A percentile compares a stretch with the other conserved stretches of the same genome.
These are phyloP conservation scores for Euphorbia pulcherrima DNA, from an alignment of 345 rosid species.

Conservation along the genomic window DNA sequence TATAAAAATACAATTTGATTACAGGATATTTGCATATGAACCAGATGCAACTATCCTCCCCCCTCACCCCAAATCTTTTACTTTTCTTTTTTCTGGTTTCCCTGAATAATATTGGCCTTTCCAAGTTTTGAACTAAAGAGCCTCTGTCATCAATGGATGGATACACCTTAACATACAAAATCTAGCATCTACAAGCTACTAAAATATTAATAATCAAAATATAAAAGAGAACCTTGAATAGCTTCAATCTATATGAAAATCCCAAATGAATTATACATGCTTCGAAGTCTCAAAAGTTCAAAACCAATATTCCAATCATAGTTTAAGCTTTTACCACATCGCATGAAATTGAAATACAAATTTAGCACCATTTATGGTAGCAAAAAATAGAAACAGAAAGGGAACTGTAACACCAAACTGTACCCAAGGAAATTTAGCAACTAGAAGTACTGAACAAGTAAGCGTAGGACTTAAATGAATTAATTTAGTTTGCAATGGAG, in stretches of 20 bases:
- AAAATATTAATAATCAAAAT: neutral
- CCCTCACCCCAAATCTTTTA: neutral
- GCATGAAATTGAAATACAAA: neutral
- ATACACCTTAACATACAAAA: neutral
- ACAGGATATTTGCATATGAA: constrained; percentile 4
- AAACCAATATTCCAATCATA: neutral
- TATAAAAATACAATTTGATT: neutral
- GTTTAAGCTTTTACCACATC: neutral
- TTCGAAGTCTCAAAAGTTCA: neutral
- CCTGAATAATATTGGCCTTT: neutral
- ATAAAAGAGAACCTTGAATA: neutral
- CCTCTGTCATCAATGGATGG: neutral
- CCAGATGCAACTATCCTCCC: neutral
- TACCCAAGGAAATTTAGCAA: neutral
- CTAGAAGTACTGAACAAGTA: neutral
- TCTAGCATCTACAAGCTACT: neutral
- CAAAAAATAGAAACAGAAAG: neutral
- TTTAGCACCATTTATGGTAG: neutral
- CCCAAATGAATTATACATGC: neutral
- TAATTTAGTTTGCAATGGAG: constrained; percentile 1
- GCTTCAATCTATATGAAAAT: neutral
- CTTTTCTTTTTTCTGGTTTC: neutral
- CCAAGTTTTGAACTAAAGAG: neutral
- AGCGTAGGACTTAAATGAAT: neutral
- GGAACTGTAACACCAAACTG: neutral